A percentile compares a stretch with the other conserved stretches of the same genome.
Conservation (phyloP, 129 eudicot genomes). For the Scalesia atractyloides region DNA sequence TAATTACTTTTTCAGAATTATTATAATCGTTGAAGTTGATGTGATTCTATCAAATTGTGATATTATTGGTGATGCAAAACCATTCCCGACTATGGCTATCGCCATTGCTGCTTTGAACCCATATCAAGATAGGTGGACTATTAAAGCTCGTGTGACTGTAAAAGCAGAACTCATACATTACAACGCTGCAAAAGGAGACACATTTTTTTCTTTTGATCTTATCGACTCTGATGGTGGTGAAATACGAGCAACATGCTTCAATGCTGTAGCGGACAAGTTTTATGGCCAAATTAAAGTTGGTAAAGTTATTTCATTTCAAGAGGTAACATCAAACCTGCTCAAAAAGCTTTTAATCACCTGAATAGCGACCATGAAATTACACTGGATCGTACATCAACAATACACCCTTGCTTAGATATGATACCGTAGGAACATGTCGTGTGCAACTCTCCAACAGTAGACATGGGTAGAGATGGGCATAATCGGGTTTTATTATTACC, state of each 20-base stretch:
- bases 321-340: conserved; percentile 75
- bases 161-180: conserved; percentile 72
- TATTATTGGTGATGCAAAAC: conserved; percentile 61
- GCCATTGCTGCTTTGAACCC: conserved; percentile 90
- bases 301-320: conserved; percentile 73
- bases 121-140: conserved; percentile 90
- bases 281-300: conserved; percentile 63
- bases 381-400: conserved; percentile 65
- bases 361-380: conserved; percentile 74
- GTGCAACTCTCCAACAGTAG: too few relatives aligned
- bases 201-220: conserved; percentile 87
- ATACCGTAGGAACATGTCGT: too few relatives aligned
- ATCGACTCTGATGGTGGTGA: conserved; percentile 85
- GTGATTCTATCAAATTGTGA: conserved; percentile 54
- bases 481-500: too few relatives aligned
- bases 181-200: conserved; percentile 75
- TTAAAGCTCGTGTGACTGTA: conserved; percentile 88
- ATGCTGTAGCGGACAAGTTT: conserved; percentile 84
- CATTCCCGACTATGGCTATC: conserved; percentile 50
- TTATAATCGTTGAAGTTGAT: conserved; percentile 53
- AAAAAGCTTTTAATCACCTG: conserved; percentile 79
- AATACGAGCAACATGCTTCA: conserved; percentile 88
- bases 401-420: conserved; percentile 74
- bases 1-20: conserved; percentile 38
- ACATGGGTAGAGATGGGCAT: too few relatives aligned